Percentiles rank a stretch among this genome's conserved stretches.
phyloP scores from a whole-genome alignment of 2,329 filamentous ascomycete species.

The Chaetomium sp. region DNA sequence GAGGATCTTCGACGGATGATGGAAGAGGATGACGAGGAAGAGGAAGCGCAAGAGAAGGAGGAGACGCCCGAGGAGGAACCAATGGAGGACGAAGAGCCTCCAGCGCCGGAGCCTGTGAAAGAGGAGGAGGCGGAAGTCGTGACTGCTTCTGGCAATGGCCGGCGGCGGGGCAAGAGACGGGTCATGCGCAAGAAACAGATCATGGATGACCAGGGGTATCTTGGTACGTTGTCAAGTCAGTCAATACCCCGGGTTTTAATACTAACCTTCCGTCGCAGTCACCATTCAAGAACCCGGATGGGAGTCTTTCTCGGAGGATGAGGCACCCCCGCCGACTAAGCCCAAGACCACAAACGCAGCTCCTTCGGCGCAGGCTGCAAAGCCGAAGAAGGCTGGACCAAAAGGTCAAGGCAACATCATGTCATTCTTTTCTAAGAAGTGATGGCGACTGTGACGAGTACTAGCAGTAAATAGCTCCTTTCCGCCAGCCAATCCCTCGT shows the following conservation, averaged over 20 bases:
- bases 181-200: slow-evolving; percentile 87
- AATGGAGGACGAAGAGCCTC: slow-evolving; percentile 40
- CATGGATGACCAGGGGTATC: slow-evolving; percentile 86
- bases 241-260: neutral
- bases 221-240: slow-evolving; percentile 60
- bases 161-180: slow-evolving; percentile 73
- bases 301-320: slow-evolving; percentile 94
- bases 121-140: slow-evolving; percentile 55
- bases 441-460: slow-evolving; percentile 9
- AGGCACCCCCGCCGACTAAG: slow-evolving; percentile 60
- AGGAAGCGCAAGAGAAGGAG: slow-evolving; percentile 60
- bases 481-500: neutral
- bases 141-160: slow-evolving; percentile 53
- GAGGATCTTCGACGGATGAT: slow-evolving; percentile 73
- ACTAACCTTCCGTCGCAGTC: slow-evolving; percentile 53
- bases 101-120: slow-evolving; percentile 44
- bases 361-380: slow-evolving; percentile 46
- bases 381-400: slow-evolving; percentile 57
- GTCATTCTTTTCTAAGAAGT: slow-evolving; percentile 89
- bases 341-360: slow-evolving; percentile 50
- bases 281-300: slow-evolving; percentile 82
- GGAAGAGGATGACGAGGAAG: slow-evolving; percentile 57
- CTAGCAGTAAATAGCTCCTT: neutral
- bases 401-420: slow-evolving; percentile 83
- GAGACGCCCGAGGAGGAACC: slow-evolving; percentile 40